Conservation (phyloP, 306 rosid species). For the Vigna mungo region DNA sequence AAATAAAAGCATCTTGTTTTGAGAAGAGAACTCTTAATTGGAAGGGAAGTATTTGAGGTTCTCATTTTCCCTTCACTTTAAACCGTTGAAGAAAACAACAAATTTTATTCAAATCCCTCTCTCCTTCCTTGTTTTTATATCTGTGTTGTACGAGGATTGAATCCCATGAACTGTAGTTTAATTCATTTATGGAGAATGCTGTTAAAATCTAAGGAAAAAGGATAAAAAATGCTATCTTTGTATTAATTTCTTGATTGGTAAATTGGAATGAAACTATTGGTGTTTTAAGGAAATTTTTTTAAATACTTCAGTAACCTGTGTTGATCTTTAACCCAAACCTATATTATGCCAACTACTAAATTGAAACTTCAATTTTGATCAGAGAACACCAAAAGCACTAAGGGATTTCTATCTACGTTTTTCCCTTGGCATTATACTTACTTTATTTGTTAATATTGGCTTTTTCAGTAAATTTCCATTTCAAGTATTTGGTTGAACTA, state of each 20-base stretch:
- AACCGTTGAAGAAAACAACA: neutral
- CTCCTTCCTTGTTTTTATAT: neutral
- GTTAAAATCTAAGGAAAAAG: neutral
- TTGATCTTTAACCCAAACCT: neutral
- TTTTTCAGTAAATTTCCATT: neutral
- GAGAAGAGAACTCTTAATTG: neutral
- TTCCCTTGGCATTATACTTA: neutral
- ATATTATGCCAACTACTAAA: neutral
- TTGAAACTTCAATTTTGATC: neutral
- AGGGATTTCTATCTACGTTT: neutral
- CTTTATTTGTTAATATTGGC: neutral
- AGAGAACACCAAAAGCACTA: neutral
- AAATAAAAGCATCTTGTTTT: neutral
- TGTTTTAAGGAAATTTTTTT: neutral
- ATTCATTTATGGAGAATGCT: conserved; percentile 2
- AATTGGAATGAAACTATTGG: neutral
- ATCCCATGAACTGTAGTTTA: conserved; percentile 10
- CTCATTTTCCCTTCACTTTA: neutral
- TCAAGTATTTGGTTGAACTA: conserved; percentile 7
- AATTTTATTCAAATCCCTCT: neutral
- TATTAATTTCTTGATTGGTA: conserved; percentile 9
- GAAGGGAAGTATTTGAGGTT: neutral
- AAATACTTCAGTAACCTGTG: neutral
- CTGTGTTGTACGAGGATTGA: neutral
- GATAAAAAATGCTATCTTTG: neutral